phyloP scores from a whole-genome alignment of 1,139 yeast species.

The Meyerozyma carpophila region DNA sequence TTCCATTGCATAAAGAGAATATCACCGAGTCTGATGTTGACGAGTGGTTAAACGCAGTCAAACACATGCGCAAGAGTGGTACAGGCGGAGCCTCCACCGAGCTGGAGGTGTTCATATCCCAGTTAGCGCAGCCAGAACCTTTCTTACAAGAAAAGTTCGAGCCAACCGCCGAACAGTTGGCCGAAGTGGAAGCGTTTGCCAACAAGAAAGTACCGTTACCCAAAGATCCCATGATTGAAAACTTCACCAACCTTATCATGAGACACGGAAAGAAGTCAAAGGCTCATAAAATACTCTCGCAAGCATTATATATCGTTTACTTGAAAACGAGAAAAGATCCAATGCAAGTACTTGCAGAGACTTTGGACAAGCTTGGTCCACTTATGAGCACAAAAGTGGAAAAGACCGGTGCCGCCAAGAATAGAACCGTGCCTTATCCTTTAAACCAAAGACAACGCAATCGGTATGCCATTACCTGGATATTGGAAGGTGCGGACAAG shows the following conservation, averaged over 20 bases:
- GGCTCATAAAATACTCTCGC: conserved; percentile 69
- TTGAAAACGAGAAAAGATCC: conserved; percentile 73
- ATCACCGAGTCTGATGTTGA: conserved; percentile 57
- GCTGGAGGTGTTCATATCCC: conserved; percentile 38
- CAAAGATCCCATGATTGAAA: conserved; percentile 67
- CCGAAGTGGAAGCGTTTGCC: conserved; percentile 46
- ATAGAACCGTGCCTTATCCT: conserved; percentile 76
- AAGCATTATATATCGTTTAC: conserved; percentile 78
- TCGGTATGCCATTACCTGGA: conserved; percentile 87
- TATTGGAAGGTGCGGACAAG: conserved; percentile 75
- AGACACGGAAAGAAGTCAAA: conserved; percentile 82
- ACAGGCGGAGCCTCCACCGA: conserved; percentile 28
- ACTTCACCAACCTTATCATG: conserved; percentile 85
- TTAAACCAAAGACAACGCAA: conserved; percentile 76
- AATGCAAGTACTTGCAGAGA: conserved; percentile 62
- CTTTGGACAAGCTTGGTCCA: conserved; percentile 83
- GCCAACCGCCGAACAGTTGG: conserved; percentile 58
- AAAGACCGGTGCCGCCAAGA: conserved; percentile 84
- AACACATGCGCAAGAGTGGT: conserved; percentile 47
- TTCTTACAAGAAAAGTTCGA: conserved; percentile 36
- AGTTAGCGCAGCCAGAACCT: conserved; percentile 15
- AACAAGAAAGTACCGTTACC: conserved; percentile 55
- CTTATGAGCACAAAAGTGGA: conserved; percentile 71
- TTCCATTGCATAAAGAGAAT: conserved; percentile 32
- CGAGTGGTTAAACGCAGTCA: conserved; percentile 59